Base-by-base conservation (phyloP, 2,329 filamentous ascomycete species). In the Podosphaera leucotricha region DNA sequence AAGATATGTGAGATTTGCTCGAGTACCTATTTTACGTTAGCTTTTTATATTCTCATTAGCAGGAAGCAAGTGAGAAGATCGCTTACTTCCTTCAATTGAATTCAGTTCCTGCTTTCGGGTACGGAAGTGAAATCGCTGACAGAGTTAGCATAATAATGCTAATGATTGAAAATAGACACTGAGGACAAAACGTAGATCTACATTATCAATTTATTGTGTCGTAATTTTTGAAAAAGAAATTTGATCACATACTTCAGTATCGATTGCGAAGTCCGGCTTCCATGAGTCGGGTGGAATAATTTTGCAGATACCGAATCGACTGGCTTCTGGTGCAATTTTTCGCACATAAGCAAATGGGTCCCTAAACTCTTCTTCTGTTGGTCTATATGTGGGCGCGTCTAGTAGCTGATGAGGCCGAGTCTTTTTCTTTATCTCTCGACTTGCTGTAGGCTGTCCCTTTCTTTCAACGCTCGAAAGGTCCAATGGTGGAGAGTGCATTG, bases 31-130 rank as follows among this genome's bases (percentile, higher is more conserved):
- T 41, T 20, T 21, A 24, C 30, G 20, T 26, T 38, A 18, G 20
- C 20, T 8, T 38, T 26, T 44, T n/a, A n/a, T 16, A 15, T 26
- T 41, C 46, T 48, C 41, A 44, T 46, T 50, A 21, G 39, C 28
- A n/a, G 4, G 18, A 40, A 35, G 13, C 7, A 21, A 26, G 30
- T 16, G 5, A 20, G 21, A 39, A 21, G 15, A 20, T 36, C 44
- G 69, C 75, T 62, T 72, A 92, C 85, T 90, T 69, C 90, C 90
- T 79, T 98, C 90, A 41, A 95, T 84, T 15, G 86, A 92, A 61
- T 98, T 98, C 48, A 98, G 68, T 61, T 95, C 87, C 61, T 98
- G 90, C 59, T 92, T 85, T 58, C 90, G 75, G 13, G 90, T 98
- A 51, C 85, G 77, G 59, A 98, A 98, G 61, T 98, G 90, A 57